A percentile compares a stretch with the other conserved stretches of the same genome.
Evolutionary conservation across 2,329 filamentous ascomycete species (phyloP).

Genomic region (Fusarium cyanostomum): DNA sequence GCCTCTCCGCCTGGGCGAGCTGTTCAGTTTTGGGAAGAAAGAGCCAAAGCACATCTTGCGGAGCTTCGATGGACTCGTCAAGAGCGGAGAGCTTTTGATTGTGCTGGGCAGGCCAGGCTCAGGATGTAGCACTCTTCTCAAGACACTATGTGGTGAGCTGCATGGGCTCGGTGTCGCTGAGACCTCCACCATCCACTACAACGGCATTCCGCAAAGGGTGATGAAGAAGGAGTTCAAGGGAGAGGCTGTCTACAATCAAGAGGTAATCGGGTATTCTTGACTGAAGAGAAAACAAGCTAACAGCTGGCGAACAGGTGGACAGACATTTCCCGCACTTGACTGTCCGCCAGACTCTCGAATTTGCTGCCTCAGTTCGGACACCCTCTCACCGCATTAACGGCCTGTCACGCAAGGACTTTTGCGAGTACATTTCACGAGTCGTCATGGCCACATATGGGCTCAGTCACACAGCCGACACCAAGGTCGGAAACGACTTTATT

Average conservation of each 20-base stretch:
- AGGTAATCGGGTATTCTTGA: conserved; percentile 52
- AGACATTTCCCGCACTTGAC: conserved; percentile 82
- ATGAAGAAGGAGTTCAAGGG: conserved; percentile 71
- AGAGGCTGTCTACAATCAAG: conserved; percentile 78
- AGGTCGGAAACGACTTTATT: conserved; percentile 78
- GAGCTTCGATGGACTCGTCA: conserved; percentile 71
- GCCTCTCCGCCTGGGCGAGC: conserved; percentile 66
- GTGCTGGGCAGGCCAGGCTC: conserved; percentile 74
- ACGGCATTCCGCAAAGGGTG: conserved; percentile 63
- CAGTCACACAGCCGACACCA: conserved; percentile 75
- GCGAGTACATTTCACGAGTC: conserved; percentile 70
- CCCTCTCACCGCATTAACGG: conserved; percentile 71
- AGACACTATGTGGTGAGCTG: conserved; percentile 68
- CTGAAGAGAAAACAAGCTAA: not conserved
- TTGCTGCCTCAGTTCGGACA: conserved; percentile 75
- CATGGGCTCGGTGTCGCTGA: conserved; percentile 65
- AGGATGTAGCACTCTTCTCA: conserved; percentile 72
- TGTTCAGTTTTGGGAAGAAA: conserved; percentile 58
- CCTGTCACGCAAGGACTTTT: conserved; percentile 68
- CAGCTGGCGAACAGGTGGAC: conserved; percentile 59
- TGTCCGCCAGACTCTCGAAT: conserved; percentile 77
- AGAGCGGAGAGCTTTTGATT: conserved; percentile 72
- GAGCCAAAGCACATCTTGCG: conserved; percentile 68
- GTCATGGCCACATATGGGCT: conserved; percentile 78
- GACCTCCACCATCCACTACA: conserved; percentile 66